Evolutionary conservation across 768 basidiomycete genomes (phyloP), one percentile per base, ranked within the genome.

Genomic region (Wakefieldia striispora): DNA sequence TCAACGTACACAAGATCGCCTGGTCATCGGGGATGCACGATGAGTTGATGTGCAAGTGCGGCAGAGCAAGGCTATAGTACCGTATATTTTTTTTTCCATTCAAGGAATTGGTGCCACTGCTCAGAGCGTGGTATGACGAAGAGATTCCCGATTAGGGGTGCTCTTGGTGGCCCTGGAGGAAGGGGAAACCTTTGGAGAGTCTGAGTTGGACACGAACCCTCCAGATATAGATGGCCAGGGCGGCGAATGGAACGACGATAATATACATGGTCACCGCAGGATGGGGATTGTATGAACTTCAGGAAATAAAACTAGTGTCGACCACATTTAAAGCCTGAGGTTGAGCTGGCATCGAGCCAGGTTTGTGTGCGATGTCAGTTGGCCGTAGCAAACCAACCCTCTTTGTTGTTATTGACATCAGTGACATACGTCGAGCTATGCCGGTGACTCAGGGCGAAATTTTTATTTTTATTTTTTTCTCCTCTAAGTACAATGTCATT

Each of bases 1-100:
- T 65, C 52, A 16, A 63, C 53, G 49, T 61, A 63, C 9, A 71
- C 57, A 11, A 71, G 33, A 40, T 69, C 64, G 10, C 67, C 67
- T 69, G 23, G 11, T 21, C 33, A 31, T 33, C 14, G 17, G 16
- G 21, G 11, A 3, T 17, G n/a, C 20, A 23, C 5, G 12, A 35
- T 41, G 13, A 27, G 36, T 7, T n/a, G 2, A 12, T 12, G 12
- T 29, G 3, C 29, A 12, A 11, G 29, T 14, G 17, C 2, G 26
- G n/a, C 2, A n/a, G 36, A 3, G 20, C 13, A 16, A 20, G 26
- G 21, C 12, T 12, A 12, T 6, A 9, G 21, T 45, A 54, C 49
- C 52, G n/a, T n/a, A 42, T 54, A 54, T 23, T 27, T 33, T 7
- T 41, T 49, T 23, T 54, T 54, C 53, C 45, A 54, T 21, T 51